These are phyloP conservation scores for Linnemannia schmuckeri DNA, from an alignment of 192 early-diverging fungal species.

Conservation along the genomic window DNA sequence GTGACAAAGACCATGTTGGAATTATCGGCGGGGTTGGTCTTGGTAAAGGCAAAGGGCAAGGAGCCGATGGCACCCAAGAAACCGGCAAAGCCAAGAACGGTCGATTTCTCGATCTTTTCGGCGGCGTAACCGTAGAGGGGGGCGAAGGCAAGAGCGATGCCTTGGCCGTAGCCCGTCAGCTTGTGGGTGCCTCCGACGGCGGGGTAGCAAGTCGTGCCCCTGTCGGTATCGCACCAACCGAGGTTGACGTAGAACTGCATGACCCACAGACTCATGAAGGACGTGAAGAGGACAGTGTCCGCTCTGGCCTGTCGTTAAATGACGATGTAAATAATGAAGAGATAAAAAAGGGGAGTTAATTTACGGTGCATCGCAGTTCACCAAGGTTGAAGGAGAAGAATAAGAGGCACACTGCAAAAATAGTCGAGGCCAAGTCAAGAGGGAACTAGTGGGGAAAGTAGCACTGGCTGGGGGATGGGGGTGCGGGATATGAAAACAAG, in stretches of 20 bases:
- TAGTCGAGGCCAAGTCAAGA: not conserved
- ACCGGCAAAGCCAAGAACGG: slow-evolving; percentile 57
- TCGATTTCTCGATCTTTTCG: slow-evolving; percentile 53
- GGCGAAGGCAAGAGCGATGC: slow-evolving; percentile 72
- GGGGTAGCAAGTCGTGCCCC: slow-evolving; percentile 26
- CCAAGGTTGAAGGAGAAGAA: not conserved
- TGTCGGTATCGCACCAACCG: slow-evolving; percentile 60
- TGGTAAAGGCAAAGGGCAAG: slow-evolving; percentile 62
- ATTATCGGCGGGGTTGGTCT: slow-evolving; percentile 57
- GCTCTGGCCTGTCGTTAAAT: slow-evolving; percentile 61
- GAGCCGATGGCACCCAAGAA: slow-evolving; percentile 66
- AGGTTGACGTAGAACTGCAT: slow-evolving; percentile 68
- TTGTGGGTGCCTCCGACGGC: slow-evolving; percentile 45
- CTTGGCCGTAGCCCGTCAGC: slow-evolving; percentile 72
- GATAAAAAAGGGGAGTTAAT: not conserved
- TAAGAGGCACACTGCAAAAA: not conserved
- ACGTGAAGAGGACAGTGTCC: slow-evolving; percentile 78
- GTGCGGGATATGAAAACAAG: not conserved
- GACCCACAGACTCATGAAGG: slow-evolving; percentile 77
- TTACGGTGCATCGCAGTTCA: not conserved
- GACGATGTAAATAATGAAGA: not conserved
- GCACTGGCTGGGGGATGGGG: no score
- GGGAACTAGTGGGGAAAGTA: no score
- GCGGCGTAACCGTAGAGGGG: slow-evolving; percentile 67
- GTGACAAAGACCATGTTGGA: slow-evolving; percentile 59